Evolutionary conservation across 495 filamentous ascomycete species (phyloP).

Genomic region (Trichocladium antarcticum): DNA sequence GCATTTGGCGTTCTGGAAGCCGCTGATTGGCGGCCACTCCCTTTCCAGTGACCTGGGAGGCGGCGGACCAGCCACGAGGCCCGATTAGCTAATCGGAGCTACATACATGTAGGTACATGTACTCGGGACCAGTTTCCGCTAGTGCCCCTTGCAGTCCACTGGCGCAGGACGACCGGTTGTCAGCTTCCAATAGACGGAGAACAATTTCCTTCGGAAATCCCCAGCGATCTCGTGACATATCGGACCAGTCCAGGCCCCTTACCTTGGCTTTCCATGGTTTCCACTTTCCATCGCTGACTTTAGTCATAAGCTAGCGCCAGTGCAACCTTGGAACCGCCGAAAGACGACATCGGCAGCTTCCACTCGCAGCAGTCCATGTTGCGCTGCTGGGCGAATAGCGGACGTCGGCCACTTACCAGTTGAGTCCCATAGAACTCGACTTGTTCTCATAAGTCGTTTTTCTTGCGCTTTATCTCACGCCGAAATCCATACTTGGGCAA

Average conservation of each 20-base stretch:
- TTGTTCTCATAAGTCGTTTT: no score
- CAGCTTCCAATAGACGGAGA: background rate
- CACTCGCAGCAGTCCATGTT: no score
- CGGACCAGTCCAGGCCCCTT: background rate
- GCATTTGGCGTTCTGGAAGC: constrained; percentile 13
- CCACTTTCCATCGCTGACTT: no score
- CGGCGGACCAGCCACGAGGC: constrained; percentile 8
- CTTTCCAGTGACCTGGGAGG: constrained; percentile 10
- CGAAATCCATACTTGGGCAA: no score
- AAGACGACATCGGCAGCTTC: no score
- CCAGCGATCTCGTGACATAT: constrained; percentile 4
- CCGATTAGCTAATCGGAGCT: background rate
- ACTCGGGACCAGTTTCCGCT: background rate
- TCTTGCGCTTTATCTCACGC: no score
- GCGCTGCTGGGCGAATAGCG: no score
- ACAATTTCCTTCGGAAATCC: constrained; percentile 9
- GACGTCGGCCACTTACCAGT: no score
- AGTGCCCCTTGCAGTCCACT: constrained; percentile 3
- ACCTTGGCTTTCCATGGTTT: background rate
- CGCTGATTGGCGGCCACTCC: constrained; percentile 9
- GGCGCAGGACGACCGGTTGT: background rate
- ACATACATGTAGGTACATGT: no score
- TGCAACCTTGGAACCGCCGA: no score
- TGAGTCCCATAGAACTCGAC: no score
- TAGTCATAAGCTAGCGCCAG: no score